Evolutionary conservation across 2,329 filamentous ascomycete species (phyloP), one percentile per base, ranked within the genome.

Genomic region (Cordyceps fumosorosea): DNA sequence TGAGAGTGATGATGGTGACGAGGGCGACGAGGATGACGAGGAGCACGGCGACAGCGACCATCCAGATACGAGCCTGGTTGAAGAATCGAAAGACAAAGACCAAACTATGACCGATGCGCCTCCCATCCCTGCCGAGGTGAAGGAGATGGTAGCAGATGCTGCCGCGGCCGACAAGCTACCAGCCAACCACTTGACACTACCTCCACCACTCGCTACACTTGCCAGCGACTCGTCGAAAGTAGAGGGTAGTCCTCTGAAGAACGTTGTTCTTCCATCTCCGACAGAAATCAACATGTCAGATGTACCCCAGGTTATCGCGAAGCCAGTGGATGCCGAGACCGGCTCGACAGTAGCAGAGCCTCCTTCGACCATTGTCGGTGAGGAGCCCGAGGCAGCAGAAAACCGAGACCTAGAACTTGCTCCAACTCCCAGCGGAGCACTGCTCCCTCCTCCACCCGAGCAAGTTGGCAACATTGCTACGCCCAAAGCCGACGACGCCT

Each of bases 161-260:
- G 67, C 68, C 5, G 69, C 73, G 18, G 55, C 70, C 14, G 65
- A 67, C n/a, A 65, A 70, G 24, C 69, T 69, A 12, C 65, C 67
- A 0, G 52, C 65, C 2, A 74, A 70, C 64, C 70, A 73, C 7
- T 63, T 72, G 60, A 70, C 63, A n/a, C 67, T 75, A 37, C 68
- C 72, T 44, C 70, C 76, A 42, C 64, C 74, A 56, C 42, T 71
- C 52, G 65, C 67, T 10, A 65, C 65, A 20, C 65, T 72, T 29
- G 65, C 69, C 2, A 64, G 68, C 53, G 64, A 67, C 42, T 72
- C 75, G 3, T 73, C 75, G 1, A 75, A 68, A 64, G 66, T 75
- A 3, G 81, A 82, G 65, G 81, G 81, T 3, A 84, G 81, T 58
- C 81, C 81, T 0, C 69, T 84, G 22, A 83, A 83, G 71, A 80